A percentile compares a stretch with the other conserved stretches of the same genome.
phyloP scores from a whole-genome alignment of 768 basidiomycete species.

The Arthromyces matolae region DNA sequence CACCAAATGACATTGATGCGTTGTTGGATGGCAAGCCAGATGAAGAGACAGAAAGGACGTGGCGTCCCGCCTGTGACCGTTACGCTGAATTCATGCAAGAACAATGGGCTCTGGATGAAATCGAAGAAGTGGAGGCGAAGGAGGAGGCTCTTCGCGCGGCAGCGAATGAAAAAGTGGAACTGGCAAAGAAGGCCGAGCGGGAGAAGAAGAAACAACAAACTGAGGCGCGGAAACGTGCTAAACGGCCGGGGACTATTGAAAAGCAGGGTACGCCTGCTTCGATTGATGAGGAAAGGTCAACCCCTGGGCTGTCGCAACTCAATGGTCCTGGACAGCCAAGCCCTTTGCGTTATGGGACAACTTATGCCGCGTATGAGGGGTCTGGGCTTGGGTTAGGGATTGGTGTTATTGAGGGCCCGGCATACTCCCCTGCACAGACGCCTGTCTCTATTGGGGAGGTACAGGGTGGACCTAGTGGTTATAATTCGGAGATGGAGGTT shows the following conservation, averaged over 20 bases:
- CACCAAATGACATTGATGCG: slow-evolving; percentile 74
- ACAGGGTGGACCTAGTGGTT: slow-evolving; percentile 50
- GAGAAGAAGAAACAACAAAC: slow-evolving; percentile 49
- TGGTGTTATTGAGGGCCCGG: slow-evolving; percentile 26
- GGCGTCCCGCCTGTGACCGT: slow-evolving; percentile 81
- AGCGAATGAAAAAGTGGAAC: slow-evolving; percentile 37
- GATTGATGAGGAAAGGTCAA: slow-evolving; percentile 21
- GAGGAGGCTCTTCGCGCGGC: slow-evolving; percentile 37
- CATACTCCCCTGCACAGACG: slow-evolving; percentile 50
- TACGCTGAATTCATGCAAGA: slow-evolving; percentile 84
- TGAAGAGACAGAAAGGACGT: slow-evolving; percentile 48
- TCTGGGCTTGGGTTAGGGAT: slow-evolving; percentile 24
- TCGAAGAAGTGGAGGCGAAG: slow-evolving; percentile 69
- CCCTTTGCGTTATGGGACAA: slow-evolving; percentile 41
- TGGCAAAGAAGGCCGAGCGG: slow-evolving; percentile 47
- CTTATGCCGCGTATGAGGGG: slow-evolving; percentile 28
- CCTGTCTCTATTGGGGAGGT: slow-evolving; percentile 46
- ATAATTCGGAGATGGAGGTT: slow-evolving; percentile 45
- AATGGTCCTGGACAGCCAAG: slow-evolving; percentile 30
- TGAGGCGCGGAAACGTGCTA: slow-evolving; percentile 48
- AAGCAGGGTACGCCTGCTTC: slow-evolving; percentile 9
- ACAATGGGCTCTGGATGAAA: slow-evolving; percentile 72
- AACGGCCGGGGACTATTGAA: slow-evolving; percentile 31
- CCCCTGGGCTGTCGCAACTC: slow-evolving; percentile 6
- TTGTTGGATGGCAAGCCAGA: slow-evolving; percentile 41